phyloP scores from a whole-genome alignment of 2,329 filamentous ascomycete genomes.

The Alternaria incomplexa region DNA sequence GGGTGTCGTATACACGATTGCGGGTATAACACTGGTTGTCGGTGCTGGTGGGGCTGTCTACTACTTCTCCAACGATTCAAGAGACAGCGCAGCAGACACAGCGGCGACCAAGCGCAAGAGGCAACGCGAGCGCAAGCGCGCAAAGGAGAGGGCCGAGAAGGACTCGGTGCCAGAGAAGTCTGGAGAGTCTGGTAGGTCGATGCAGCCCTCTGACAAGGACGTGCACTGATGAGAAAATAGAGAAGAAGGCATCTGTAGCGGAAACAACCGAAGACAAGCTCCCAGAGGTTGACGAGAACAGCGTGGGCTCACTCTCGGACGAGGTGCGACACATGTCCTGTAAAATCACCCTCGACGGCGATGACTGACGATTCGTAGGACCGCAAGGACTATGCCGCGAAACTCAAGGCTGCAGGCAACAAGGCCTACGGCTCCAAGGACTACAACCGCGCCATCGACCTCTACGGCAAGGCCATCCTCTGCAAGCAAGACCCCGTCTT shows the following conservation, averaged over 20 bases:
- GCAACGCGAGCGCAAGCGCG: slow-evolving; percentile 89
- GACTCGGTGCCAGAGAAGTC: slow-evolving; percentile 54
- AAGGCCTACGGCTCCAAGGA: slow-evolving; percentile 95
- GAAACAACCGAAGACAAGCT: slow-evolving; percentile 54
- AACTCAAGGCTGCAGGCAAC: slow-evolving; percentile 94
- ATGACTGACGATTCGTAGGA: slow-evolving; percentile 62
- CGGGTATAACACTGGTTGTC: slow-evolving; percentile 89
- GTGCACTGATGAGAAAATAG: slow-evolving; percentile 36
- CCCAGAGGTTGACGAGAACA: slow-evolving; percentile 57
- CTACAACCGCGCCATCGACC: slow-evolving; percentile 89
- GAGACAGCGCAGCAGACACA: slow-evolving; percentile 43
- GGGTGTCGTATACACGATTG: slow-evolving; percentile 92
- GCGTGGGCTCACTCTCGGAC: slow-evolving; percentile 52
- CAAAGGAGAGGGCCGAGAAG: slow-evolving; percentile 70
- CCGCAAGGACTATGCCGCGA: slow-evolving; percentile 83
- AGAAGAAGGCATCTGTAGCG: slow-evolving; percentile 47
- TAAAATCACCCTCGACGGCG: neutral
- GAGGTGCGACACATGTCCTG: slow-evolving; percentile 33
- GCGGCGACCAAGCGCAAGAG: slow-evolving; percentile 69
- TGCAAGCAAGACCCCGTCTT: slow-evolving; percentile 98
- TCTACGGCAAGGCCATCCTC: slow-evolving; percentile 94
- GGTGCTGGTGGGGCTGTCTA: slow-evolving; percentile 92
- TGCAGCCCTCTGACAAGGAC: neutral
- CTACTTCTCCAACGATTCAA: slow-evolving; percentile 70
- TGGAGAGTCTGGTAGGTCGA: slow-evolving; percentile 38